Conservation (phyloP, 2,329 filamentous ascomycete genomes). For the Colletotrichum navitas region DNA sequence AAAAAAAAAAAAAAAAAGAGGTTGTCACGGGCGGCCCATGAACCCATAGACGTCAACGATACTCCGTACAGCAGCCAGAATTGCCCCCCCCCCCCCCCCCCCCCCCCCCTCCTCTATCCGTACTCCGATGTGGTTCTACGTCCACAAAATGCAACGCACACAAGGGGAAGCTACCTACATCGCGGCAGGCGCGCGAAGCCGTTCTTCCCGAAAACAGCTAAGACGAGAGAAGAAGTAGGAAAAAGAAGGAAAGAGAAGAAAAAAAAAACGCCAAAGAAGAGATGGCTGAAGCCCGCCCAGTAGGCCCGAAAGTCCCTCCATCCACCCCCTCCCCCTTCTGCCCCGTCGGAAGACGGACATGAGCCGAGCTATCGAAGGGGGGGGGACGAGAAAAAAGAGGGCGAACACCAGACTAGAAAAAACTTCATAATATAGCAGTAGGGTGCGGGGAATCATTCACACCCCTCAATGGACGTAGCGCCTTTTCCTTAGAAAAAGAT, state of each 20-base stretch:
- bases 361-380: background rate
- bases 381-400: no score
- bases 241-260: no score
- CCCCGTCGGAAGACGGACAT: slow-evolving; percentile 8
- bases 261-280: no score
- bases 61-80: no score
- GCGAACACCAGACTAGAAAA: no score
- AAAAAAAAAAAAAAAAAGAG: background rate
- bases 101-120: no score
- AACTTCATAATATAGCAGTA: no score
- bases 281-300: background rate
- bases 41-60: background rate
- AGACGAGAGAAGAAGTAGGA: background rate
- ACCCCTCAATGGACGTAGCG: background rate
- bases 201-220: background rate
- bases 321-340: background rate
- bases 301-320: slow-evolving; percentile 3
- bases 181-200: background rate
- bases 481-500: background rate
- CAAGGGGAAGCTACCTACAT: background rate
- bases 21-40: background rate
- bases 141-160: background rate
- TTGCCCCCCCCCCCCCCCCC: no score
- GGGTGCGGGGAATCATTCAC: background rate
- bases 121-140: background rate